Conservation (phyloP, 148 eudicot species). For the Heliosperma pusillum region DNA sequence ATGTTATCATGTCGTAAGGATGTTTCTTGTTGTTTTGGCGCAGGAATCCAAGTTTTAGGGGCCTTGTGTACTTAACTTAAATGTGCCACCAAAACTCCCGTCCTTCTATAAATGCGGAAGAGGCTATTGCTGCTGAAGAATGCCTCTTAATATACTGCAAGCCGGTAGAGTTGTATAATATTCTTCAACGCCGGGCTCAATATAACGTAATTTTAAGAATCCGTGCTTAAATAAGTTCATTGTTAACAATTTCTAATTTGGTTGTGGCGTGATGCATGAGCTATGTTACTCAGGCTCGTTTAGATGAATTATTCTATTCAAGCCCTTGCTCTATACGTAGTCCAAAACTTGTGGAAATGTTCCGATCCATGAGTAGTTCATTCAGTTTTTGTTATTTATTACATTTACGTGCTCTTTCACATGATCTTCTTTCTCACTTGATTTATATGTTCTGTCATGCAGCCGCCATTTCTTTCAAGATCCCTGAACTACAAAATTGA, state of each 20-base stretch:
- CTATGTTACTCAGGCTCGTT: too few species aligned
- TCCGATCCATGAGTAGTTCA: background rate
- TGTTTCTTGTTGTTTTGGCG: constrained; percentile 7
- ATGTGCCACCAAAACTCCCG: constrained; percentile 86
- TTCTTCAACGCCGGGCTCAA: constrained; percentile 77
- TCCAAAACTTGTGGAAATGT: background rate
- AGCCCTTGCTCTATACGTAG: background rate
- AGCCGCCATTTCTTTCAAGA: constrained; percentile 83
- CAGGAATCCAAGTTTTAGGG: background rate
- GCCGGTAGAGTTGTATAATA: constrained; percentile 94
- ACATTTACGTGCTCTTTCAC: background rate
- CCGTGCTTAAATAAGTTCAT: background rate
- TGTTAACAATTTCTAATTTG: background rate
- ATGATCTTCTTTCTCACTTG: constrained; percentile 22
- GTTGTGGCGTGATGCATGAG: background rate
- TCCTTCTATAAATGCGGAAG: constrained; percentile 63
- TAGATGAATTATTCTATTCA: too few species aligned
- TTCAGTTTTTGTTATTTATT: background rate
- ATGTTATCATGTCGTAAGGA: background rate
- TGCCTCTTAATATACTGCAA: constrained; percentile 81
- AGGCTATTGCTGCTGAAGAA: constrained; percentile 68
- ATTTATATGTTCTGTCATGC: constrained; percentile 27
- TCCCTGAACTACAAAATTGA: constrained; percentile 67
- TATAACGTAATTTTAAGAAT: constrained; percentile 47
- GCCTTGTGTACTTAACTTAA: constrained; percentile 21